Conservation (phyloP, 2,329 filamentous ascomycete genomes). For the Grosmannia penicillata region DNA sequence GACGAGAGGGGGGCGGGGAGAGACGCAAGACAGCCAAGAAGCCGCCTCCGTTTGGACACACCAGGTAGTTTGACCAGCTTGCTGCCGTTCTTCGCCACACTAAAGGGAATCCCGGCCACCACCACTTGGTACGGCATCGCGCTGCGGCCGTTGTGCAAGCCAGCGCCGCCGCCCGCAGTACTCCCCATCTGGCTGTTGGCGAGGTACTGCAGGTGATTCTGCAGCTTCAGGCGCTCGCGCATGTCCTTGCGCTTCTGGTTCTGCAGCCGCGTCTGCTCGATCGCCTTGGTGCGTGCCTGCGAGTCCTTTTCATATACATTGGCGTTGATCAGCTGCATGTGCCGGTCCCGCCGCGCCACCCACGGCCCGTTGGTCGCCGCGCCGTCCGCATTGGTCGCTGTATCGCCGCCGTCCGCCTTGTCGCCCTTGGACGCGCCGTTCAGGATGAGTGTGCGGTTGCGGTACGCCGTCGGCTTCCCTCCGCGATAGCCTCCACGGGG, state of each 20-base stretch:
- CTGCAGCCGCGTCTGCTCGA: constrained; percentile 51
- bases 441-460: constrained; percentile 47
- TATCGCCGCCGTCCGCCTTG: constrained; percentile 12
- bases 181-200: constrained; percentile 11
- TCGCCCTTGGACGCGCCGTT: constrained; percentile 25
- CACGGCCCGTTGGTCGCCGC: constrained; percentile 26
- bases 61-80: constrained; percentile 64
- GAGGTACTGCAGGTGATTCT: constrained; percentile 26
- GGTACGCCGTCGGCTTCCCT: constrained; percentile 23
- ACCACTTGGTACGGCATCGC: constrained; percentile 40
- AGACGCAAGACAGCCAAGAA: background rate
- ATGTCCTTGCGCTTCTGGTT: constrained; percentile 38
- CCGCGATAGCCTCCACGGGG: constrained; percentile 18
- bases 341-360: constrained; percentile 60
- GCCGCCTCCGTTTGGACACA: constrained; percentile 27
- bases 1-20: constrained; percentile 16
- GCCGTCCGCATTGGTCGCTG: constrained; percentile 11
- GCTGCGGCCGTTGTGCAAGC: constrained; percentile 7
- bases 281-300: constrained; percentile 52
- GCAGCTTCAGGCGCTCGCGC: constrained; percentile 44
- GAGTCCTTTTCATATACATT: constrained; percentile 62
- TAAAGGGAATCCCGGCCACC: constrained; percentile 60
- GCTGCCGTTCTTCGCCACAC: constrained; percentile 61
- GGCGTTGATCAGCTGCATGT: constrained; percentile 72
- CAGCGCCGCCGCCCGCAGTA: constrained; percentile 12